Base-by-base conservation (phyloP, 805 yeast genomes). In the Ogataea philodendri region DNA sequence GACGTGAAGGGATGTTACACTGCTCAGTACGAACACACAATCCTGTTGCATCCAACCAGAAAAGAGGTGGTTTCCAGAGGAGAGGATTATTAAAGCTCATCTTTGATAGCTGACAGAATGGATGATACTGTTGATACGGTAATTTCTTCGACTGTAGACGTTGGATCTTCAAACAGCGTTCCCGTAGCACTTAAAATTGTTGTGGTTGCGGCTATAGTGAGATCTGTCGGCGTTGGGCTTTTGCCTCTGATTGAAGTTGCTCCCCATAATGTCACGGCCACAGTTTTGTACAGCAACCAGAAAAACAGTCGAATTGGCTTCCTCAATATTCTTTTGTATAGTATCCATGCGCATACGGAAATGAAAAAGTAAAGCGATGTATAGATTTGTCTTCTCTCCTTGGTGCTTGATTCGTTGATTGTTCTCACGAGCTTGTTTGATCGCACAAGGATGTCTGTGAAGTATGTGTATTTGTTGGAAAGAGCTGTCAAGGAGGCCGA, bases 51-150 rank as follows among this genome's bases (percentile, higher is more conserved):
- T 55, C 94, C 97, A 18, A 86, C 86, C 40, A 78, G 76, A 62
- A 93, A 90, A 67, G 99, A 93, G 63, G 90, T 93, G 28, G 88
- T 93, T 14, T 85, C 96, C 9, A 76, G 90, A 49, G 98, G 99
- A 32, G 96, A 87, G 28, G 99, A 93, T 62, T 93, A 80, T 58
- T 90, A 63, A 22, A 36, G 39, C 16, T 44, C 49, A 22, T 42
- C 47, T 29, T 29, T 42, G 22, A 30, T 9, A 9, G 28, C 23
- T 20, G 39, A 23, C 4, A 26, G 23, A 9, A 22, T 26, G 4
- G 45, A 20, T 18, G 27, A 22, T 22, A 21, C 9, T 2, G 23
- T 22, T 4, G 19, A n/a, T n/a, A n/a, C n/a, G n/a, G n/a, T n/a
- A n/a, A n/a, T n/a, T n/a, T n/a, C n/a, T 8, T 22, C 30, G n/a